phyloP scores from a whole-genome alignment of 257 asterid genomes.

The Scutellaria baicalensis region DNA sequence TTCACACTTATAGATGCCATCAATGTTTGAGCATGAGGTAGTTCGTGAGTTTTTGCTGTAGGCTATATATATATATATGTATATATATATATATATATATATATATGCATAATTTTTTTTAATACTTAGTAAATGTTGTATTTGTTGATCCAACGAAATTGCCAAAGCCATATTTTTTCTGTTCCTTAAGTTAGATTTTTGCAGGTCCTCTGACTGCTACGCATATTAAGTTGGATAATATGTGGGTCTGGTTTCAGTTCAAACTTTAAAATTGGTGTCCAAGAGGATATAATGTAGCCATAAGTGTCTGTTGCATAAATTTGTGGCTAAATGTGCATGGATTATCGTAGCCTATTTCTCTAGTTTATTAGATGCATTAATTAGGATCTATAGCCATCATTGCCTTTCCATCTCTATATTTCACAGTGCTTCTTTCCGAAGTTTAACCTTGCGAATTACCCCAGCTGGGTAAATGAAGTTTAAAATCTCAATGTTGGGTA shows the following conservation, averaged over 20 bases:
- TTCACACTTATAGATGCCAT: neutral
- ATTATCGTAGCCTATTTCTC: neutral
- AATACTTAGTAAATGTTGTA: neutral
- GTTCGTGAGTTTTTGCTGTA: neutral
- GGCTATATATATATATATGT: neutral
- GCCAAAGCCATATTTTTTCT: neutral
- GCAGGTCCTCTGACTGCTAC: neutral
- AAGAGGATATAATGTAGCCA: neutral
- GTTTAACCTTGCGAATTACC: neutral
- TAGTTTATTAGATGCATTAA: neutral
- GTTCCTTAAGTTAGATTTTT: neutral
- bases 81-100: no score
- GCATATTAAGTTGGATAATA: neutral
- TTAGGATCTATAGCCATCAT: neutral
- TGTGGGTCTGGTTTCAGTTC: neutral
- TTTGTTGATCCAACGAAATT: neutral
- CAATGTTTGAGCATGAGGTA: neutral
- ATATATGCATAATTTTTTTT: neutral
- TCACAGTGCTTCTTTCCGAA: neutral
- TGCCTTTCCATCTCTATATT: neutral
- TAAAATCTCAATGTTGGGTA: neutral
- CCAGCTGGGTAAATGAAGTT: neutral
- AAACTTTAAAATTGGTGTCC: neutral
- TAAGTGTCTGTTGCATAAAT: neutral
- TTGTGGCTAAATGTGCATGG: neutral